A percentile compares a stretch with the other conserved stretches of the same genome.
Evolutionary conservation across 352 stramenopile species (phyloP).

Genomic region (Phytophthora macrochlamydospora): DNA sequence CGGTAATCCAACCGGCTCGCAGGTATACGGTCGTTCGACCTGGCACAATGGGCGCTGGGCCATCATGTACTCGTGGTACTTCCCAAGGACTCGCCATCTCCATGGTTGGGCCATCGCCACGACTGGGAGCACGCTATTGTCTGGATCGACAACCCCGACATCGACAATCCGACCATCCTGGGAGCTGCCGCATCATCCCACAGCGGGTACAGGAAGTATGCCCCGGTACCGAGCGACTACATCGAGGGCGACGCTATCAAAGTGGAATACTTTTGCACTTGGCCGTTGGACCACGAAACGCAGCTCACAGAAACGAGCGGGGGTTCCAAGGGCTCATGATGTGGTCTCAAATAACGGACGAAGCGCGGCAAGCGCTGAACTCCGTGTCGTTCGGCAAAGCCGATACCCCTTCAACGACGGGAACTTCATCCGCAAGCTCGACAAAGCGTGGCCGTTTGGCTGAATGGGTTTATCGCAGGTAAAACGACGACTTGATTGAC

Average conservation of each 20-base stretch:
- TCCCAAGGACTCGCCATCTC: constrained; percentile 2
- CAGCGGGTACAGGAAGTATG: background rate
- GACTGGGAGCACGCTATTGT: constrained; percentile 4
- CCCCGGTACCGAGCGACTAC: background rate
- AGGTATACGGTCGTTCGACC: constrained; percentile 1
- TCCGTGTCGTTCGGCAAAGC: background rate
- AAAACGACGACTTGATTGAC: no score
- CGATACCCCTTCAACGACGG: background rate
- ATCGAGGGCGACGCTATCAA: background rate
- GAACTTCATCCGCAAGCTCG: background rate
- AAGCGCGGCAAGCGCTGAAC: constrained; percentile 1
- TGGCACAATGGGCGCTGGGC: constrained; percentile 2
- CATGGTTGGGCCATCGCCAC: constrained; percentile 2
- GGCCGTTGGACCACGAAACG: constrained; percentile 1
- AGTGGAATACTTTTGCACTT: background rate
- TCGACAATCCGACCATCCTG: constrained; percentile 1
- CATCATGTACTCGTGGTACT: constrained; percentile 9
- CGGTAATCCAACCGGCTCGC: background rate
- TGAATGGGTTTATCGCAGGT: background rate
- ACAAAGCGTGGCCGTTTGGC: background rate
- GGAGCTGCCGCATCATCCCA: background rate
- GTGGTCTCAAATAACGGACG: constrained; percentile 2
- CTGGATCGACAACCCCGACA: constrained; percentile 3
- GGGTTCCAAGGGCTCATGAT: background rate
- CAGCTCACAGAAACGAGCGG: background rate